These are phyloP conservation scores for Quercus bicolor DNA, from an alignment of 306 rosid genomes.

Conservation along the genomic window DNA sequence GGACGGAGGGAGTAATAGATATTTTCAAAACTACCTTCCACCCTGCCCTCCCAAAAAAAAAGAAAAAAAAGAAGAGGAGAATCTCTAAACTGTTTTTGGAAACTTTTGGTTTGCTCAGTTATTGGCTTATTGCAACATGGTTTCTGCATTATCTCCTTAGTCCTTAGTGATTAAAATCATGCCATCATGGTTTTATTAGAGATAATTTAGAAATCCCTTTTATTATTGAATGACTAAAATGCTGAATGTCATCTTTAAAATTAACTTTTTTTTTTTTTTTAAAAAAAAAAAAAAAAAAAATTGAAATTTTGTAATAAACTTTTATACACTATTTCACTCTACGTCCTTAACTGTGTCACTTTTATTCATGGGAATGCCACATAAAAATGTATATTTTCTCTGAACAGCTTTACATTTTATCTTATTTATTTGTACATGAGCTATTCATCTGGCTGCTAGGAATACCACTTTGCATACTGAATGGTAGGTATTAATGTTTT, in stretches of 20 bases:
- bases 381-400: not conserved
- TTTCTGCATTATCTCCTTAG: not conserved
- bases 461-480: conserved; percentile 7
- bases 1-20: too few species aligned
- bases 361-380: not conserved
- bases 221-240: not conserved
- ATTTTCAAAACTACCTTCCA: not conserved
- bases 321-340: not conserved
- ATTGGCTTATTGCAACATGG: not conserved
- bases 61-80: not conserved
- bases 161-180: not conserved
- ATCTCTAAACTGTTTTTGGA: not conserved
- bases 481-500: conserved; percentile 27
- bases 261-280: too few species aligned
- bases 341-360: not conserved
- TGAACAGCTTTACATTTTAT: conserved; percentile 23
- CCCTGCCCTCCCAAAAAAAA: too few species aligned
- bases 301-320: not conserved
- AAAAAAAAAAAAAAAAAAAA: too few species aligned
- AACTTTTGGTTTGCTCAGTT: not conserved
- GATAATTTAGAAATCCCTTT: not conserved
- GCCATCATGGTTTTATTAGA: not conserved
- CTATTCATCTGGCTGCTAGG: conserved; percentile 2
- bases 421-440: conserved; percentile 10
- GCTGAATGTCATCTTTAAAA: not conserved